Base-by-base conservation (phyloP, 2,329 filamentous ascomycete species). In the Arthroderma uncinatum region DNA sequence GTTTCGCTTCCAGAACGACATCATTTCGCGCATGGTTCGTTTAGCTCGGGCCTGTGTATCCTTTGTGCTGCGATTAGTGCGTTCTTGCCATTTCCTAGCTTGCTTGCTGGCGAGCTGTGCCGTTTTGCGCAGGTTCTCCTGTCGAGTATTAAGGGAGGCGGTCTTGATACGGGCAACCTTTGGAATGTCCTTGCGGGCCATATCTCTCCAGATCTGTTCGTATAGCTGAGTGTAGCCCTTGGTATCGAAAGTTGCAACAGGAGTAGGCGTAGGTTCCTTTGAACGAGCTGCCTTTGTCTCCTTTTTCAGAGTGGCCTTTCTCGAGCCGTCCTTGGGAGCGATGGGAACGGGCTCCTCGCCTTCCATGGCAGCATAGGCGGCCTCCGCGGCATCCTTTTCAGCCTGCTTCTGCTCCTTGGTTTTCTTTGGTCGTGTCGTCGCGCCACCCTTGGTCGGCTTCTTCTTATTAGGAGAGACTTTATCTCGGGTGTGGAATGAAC, bases 1-100 rank as follows among this genome's bases (percentile, higher is more conserved):
- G 70, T 98, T 98, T 58, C 92, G 86, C 75, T 97, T 97, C 93
- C 93, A 98, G 80, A 97, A 98, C 58, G 88, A 84, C 82, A 96
- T 93, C 93, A 98, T 98, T 74, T 98, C 93, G 69, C 93, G 84
- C 93, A 98, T 98, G 59, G 92, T 92, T 64, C 93, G 87, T 79
- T 98, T 98, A 58, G 93, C 93, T 52, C 93, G 84, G 42, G 93
- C 93, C 70, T 97, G 93, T 2, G 95, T 87, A 71, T 98, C 93
- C 72, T 98, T 98, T 71, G 88, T 93, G 68, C 91, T 94, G 79
- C 98, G 97, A 78, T 98, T 98, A 56, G 93, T 98, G 42, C 90
- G 87, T 60, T 94, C 82, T 72, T 98, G 94, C 93, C 93, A 98
- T 67, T 94, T 82, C 68, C 94, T 90, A 56, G 93, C 92, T 74